Base-by-base conservation (phyloP, 2,329 filamentous ascomycete species). In the Dendrostoma leiphaemia region DNA sequence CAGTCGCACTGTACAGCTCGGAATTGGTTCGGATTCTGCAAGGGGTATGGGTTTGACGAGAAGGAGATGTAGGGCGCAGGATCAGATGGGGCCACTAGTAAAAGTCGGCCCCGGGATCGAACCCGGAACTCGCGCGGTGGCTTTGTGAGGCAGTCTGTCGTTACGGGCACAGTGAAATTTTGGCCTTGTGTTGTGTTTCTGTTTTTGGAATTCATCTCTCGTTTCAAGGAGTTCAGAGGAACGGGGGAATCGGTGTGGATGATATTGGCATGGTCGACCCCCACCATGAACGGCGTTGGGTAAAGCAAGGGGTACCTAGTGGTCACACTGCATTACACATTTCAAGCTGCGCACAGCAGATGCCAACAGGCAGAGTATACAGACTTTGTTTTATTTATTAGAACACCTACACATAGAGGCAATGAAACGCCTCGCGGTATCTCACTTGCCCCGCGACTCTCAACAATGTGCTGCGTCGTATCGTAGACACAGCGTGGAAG, bases 11-110 rank as follows among this genome's bases (percentile, higher is more conserved):
- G 76, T 51, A 56, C 67, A 7, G 62, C 58, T 13, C 67, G 71
- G 46, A 71, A 63, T 56, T 77, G 74, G 74, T 57, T 77, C 21
- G 74, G 74, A 2, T 53, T 67, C 26, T 78, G 76, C 56, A 71
- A 70, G 48, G 67, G 72, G 32, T 71, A 71, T 69, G 63, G 64
- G 3, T 58, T 46, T 8, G 59, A 62, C 2, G 63, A 62, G 6
- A 53, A 61, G 21, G 65, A 59, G n/a, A 48, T 58, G 28, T 51
- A 52, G 17, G 68, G 12, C 7, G 10, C 10, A n/a, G n/a, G n/a
- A n/a, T n/a, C n/a, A n/a, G n/a, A n/a, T n/a, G n/a, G n/a, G n/a
- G n/a, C n/a, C n/a, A n/a, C n/a, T n/a, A n/a, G n/a, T n/a, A n/a
- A n/a, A n/a, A n/a, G n/a, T n/a, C n/a, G n/a, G n/a, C n/a, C n/a